phyloP scores from a whole-genome alignment of 2,329 filamentous ascomycete genomes.

The Colletotrichum nymphaeae region DNA sequence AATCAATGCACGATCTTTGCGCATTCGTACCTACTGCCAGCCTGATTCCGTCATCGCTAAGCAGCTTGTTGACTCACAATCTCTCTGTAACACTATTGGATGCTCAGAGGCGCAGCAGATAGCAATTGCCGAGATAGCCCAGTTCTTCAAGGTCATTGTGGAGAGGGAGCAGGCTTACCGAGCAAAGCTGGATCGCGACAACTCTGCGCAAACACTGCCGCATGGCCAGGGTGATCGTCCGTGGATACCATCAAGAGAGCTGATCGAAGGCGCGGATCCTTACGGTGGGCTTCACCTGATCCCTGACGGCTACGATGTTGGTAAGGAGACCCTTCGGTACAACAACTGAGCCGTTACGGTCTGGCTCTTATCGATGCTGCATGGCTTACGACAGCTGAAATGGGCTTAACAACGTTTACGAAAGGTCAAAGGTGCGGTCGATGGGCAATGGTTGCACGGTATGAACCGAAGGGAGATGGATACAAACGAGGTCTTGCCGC shows the following conservation, averaged over 20 bases:
- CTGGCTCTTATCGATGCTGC: not conserved
- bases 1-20: conserved; percentile 62
- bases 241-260: conserved; percentile 19
- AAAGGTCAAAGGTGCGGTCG: not conserved
- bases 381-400: not conserved
- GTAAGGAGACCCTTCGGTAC: conserved; percentile 18
- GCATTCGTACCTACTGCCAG: conserved; percentile 67
- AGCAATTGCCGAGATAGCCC: conserved; percentile 60
- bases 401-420: not conserved
- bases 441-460: not conserved
- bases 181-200: conserved; percentile 39
- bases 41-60: conserved; percentile 69
- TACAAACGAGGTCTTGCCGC: not conserved
- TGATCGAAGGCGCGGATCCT: not conserved
- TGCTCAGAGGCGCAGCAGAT: conserved; percentile 55
- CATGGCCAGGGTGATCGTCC: conserved; percentile 19
- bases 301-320: conserved; percentile 25
- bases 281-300: conserved; percentile 18
- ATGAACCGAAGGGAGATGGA: not conserved
- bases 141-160: conserved; percentile 65
- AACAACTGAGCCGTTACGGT: not conserved
- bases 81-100: conserved; percentile 61
- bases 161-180: conserved; percentile 55
- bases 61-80: conserved; percentile 65
- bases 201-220: conserved; percentile 7